These are phyloP conservation scores for Pichia manshurica DNA, from an alignment of 805 yeast genomes.

Conservation along the genomic window DNA sequence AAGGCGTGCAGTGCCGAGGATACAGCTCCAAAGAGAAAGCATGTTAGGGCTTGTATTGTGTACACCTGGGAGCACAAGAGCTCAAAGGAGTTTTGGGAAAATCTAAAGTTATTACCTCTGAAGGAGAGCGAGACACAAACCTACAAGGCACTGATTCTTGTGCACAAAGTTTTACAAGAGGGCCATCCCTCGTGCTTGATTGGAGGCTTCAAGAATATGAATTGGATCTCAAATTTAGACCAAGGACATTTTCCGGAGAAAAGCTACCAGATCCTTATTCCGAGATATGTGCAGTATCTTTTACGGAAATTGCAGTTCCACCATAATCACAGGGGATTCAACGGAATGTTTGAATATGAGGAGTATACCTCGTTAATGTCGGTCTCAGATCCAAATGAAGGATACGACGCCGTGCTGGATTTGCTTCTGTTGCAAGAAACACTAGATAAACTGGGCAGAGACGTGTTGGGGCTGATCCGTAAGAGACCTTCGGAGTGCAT, in stretches of 20 bases:
- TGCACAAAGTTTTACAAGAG: slow-evolving; percentile 93
- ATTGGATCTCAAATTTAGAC: slow-evolving; percentile 71
- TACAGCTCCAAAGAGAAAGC: slow-evolving; percentile 91
- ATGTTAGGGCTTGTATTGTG: slow-evolving; percentile 91
- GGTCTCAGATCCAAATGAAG: slow-evolving; percentile 92
- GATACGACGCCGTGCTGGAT: slow-evolving; percentile 83
- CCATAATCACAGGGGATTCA: slow-evolving; percentile 78
- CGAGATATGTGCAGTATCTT: slow-evolving; percentile 67
- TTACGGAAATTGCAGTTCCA: slow-evolving; percentile 77
- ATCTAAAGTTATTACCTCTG: slow-evolving; percentile 70
- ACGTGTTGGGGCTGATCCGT: slow-evolving; percentile 59
- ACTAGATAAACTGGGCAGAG: slow-evolving; percentile 69
- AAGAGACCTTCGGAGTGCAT: slow-evolving; percentile 65
- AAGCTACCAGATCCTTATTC: slow-evolving; percentile 64
- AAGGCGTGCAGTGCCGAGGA: slow-evolving; percentile 87
- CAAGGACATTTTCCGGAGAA: slow-evolving; percentile 45
- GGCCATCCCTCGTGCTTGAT: slow-evolving; percentile 85
- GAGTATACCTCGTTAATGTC: slow-evolving; percentile 85
- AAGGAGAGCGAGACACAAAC: slow-evolving; percentile 77
- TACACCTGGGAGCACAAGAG: slow-evolving; percentile 94
- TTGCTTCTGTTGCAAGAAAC: slow-evolving; percentile 81
- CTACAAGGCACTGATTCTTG: slow-evolving; percentile 79
- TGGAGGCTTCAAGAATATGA: slow-evolving; percentile 74
- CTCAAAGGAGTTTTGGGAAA: slow-evolving; percentile 79
- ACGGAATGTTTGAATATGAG: slow-evolving; percentile 93